These are phyloP conservation scores for Chlamydomonas reinhardtii DNA, from an alignment of 163 green algal genomes.

Conservation along the genomic window DNA sequence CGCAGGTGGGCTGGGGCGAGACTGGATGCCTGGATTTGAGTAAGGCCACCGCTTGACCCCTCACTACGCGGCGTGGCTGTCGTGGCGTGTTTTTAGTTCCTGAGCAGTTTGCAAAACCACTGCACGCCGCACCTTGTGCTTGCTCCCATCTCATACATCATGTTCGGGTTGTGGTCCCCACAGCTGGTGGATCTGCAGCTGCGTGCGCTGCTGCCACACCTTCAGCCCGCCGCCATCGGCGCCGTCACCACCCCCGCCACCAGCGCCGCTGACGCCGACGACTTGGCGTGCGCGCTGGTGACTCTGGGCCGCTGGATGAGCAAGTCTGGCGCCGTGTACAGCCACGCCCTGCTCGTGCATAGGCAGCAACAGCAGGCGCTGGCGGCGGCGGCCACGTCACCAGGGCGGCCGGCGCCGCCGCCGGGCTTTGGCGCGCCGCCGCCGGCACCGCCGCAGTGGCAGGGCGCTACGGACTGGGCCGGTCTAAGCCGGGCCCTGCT, in stretches of 20 bases:
- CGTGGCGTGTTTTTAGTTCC: too few relatives aligned
- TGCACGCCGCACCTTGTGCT: too few relatives aligned
- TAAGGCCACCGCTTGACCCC: too few relatives aligned
- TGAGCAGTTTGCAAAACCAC: too few relatives aligned
- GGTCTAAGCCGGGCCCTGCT: background rate
- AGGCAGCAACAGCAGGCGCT: background rate
- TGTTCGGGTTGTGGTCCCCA: too few relatives aligned
- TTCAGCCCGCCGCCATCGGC: background rate
- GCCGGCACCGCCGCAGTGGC: background rate
- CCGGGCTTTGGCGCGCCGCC: background rate
- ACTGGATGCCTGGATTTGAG: too few relatives aligned
- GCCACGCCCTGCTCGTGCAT: background rate
- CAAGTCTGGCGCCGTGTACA: background rate
- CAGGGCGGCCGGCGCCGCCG: background rate
- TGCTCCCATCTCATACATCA: too few relatives aligned
- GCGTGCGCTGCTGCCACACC: slow-evolving; percentile 12
- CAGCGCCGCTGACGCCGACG: background rate
- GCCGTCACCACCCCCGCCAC: background rate
- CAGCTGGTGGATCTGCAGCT: slow-evolving; percentile 7
- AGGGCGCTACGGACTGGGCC: background rate
- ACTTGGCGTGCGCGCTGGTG: slow-evolving; percentile 29
- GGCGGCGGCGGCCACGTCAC: background rate
- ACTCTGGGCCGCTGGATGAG: slow-evolving; percentile 40
- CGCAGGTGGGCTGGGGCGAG: background rate
- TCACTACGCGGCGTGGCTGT: too few relatives aligned